These are phyloP conservation scores for Monosporascus sp. DNA, from an alignment of 2,329 filamentous ascomycete genomes.

Conservation along the genomic window DNA sequence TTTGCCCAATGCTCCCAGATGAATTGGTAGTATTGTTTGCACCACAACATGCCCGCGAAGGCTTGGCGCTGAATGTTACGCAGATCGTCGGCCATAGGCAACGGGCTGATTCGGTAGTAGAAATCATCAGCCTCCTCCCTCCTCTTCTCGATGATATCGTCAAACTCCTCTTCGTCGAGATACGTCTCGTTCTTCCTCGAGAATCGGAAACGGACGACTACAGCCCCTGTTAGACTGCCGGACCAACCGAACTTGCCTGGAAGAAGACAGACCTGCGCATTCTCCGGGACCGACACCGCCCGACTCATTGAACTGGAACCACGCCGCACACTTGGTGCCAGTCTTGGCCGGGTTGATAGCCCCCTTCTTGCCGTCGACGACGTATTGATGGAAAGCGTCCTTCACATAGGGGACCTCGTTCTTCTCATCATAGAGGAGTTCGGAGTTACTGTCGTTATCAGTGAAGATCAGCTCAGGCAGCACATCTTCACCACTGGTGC, in stretches of 20 bases:
- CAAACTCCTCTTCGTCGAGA: constrained; percentile 87
- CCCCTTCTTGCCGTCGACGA: constrained; percentile 73
- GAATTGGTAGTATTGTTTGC: constrained; percentile 94
- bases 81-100: constrained; percentile 89
- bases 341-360: constrained; percentile 74
- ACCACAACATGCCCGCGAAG: constrained; percentile 97
- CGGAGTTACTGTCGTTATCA: constrained; percentile 89
- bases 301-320: constrained; percentile 87
- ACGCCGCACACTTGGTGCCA: constrained; percentile 86
- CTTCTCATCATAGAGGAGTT: constrained; percentile 67
- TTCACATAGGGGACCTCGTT: constrained; percentile 86
- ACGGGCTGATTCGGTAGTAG: constrained; percentile 85
- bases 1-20: constrained; percentile 98
- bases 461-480: constrained; percentile 84
- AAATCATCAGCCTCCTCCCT: constrained; percentile 93
- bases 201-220: constrained; percentile 85
- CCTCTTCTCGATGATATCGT: constrained; percentile 82
- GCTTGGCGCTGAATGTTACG: constrained; percentile 94
- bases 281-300: constrained; percentile 84
- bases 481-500: constrained; percentile 73
- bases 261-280: constrained; percentile 70
- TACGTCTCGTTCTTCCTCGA: constrained; percentile 71
- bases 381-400: constrained; percentile 86
- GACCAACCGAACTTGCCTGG: constrained; percentile 31
- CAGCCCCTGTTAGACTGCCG: constrained; percentile 5